Evolutionary conservation across 192 early-diverging fungal genomes (phyloP), one percentile per base, ranked within the genome.

Genomic region (Chytriomyces sp.): DNA sequence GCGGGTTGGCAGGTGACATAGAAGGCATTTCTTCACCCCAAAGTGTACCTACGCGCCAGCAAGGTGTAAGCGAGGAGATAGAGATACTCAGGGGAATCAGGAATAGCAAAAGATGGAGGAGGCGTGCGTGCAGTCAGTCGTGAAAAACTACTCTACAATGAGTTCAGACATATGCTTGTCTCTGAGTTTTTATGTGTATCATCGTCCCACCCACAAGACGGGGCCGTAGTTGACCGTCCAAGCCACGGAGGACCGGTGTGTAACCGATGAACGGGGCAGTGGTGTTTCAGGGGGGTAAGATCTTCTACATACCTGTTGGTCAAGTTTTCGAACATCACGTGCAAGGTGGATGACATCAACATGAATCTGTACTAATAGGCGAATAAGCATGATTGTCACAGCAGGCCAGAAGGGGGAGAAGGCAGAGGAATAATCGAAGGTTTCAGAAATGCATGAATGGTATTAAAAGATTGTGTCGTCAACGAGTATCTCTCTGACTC

Each of bases 111-210:
- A 34, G n/a, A 33, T 28, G 54, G 8, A 56, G 62, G 41, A 64
- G 10, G 38, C 6, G 37, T 2, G 62, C 8, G 37, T 64, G 62
- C 34, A 34, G 62, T 64, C 62, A 64, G 62, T 64, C 62, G 62
- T 41, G 40, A 25, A 61, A 40, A 55, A 28, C 39, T 30, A n/a
- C 65, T 68, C 44, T 14, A 55, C 44, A 68, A 55, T 68, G n/a
- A 56, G 39, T 65, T 68, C 65, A 55, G 65, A 68, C 28, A 68
- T 68, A 68, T 68, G 65, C 65, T 68, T 68, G 65, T 68, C 65
- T 68, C 65, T 65, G 22, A 39, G 39, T 31, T 68, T 64, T 55
- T 34, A 68, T 56, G 33, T 28, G n/a, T 53, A 56, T 68, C 44
- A 68, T 56, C 54, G 28, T 68, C 65, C 65, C 52, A 55, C 32